Percentiles rank a stretch among this genome's conserved stretches.
These are phyloP conservation scores for Fusarium haematococcum DNA, from an alignment of 2,329 filamentous ascomycete species.

Conservation along the genomic window DNA sequence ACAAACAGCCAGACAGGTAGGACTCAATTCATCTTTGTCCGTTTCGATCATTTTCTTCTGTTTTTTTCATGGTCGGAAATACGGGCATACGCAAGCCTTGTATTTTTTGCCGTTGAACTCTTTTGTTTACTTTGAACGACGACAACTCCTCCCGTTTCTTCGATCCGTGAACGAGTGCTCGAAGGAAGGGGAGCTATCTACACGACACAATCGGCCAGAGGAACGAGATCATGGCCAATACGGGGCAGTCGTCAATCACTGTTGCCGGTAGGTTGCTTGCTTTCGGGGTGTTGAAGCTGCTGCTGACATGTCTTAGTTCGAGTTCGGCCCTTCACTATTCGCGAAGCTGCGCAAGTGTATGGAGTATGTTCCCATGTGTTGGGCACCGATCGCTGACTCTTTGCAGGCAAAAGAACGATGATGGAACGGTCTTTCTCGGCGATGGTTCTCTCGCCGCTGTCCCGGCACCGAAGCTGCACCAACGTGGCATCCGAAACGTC, in stretches of 20 bases:
- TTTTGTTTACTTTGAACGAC: slow-evolving; percentile 40
- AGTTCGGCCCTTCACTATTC: slow-evolving; percentile 81
- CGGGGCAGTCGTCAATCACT: slow-evolving; percentile 65
- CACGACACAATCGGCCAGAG: background rate
- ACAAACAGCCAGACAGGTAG: slow-evolving; percentile 14
- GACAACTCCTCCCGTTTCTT: background rate
- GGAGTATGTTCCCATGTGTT: slow-evolving; percentile 29
- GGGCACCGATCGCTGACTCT: slow-evolving; percentile 20
- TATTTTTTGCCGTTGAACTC: slow-evolving; percentile 26
- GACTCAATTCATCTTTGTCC: slow-evolving; percentile 46
- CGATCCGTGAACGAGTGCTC: slow-evolving; percentile 1
- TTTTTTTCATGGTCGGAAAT: slow-evolving; percentile 37
- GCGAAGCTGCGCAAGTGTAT: slow-evolving; percentile 92
- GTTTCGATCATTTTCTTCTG: slow-evolving; percentile 7
- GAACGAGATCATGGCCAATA: slow-evolving; percentile 33
- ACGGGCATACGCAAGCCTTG: slow-evolving; percentile 28
- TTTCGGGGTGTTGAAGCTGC: background rate
- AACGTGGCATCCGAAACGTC: slow-evolving; percentile 88
- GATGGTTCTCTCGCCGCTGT: slow-evolving; percentile 93
- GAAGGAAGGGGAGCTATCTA: slow-evolving; percentile 8
- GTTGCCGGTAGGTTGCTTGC: slow-evolving; percentile 62
- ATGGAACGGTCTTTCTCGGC: slow-evolving; percentile 91
- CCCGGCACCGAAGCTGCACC: slow-evolving; percentile 84
- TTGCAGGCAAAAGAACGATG: slow-evolving; percentile 74
- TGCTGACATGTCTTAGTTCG: slow-evolving; percentile 63